Conservation (phyloP, 768 basidiomycete genomes). For the Lactarius indigo region DNA sequence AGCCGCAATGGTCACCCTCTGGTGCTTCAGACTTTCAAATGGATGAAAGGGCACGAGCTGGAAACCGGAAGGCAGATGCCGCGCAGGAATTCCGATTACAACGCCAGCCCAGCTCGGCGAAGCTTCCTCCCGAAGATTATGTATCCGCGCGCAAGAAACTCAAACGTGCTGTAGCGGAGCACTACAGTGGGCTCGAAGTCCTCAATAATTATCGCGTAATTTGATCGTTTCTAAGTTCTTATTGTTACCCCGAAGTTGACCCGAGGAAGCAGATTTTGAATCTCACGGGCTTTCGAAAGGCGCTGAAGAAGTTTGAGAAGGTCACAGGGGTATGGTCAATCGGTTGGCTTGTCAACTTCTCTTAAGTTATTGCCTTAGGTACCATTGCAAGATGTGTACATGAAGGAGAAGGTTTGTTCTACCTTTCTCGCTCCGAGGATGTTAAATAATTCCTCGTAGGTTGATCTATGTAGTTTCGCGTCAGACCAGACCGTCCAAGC, state of each 20-base stretch:
- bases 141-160: conserved; percentile 79
- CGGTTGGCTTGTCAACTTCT: neutral
- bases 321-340: conserved; percentile 51
- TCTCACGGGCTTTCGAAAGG: conserved; percentile 84
- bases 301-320: conserved; percentile 84
- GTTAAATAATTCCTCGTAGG: conserved; percentile 35
- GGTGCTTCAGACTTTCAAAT: neutral
- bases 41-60: neutral
- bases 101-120: conserved; percentile 7
- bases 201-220: conserved; percentile 86
- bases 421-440: neutral
- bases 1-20: neutral
- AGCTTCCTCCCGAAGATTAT: conserved; percentile 71
- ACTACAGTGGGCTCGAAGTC: conserved; percentile 78
- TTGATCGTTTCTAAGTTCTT: conserved; percentile 15
- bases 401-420: conserved; percentile 63
- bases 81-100: conserved; percentile 6
- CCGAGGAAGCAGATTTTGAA: conserved; percentile 64
- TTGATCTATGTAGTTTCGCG: conserved; percentile 65
- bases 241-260: conserved; percentile 15
- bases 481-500: conserved; percentile 54
- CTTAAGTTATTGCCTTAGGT: conserved; percentile 41
- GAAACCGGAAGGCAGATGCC: conserved; percentile 1
- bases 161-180: conserved; percentile 78
- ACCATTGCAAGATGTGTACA: conserved; percentile 71